Evolutionary conservation across 2,329 filamentous ascomycete genomes (phyloP), one percentile per base, ranked within the genome.

Genomic region (Apiospora malaysiana): DNA sequence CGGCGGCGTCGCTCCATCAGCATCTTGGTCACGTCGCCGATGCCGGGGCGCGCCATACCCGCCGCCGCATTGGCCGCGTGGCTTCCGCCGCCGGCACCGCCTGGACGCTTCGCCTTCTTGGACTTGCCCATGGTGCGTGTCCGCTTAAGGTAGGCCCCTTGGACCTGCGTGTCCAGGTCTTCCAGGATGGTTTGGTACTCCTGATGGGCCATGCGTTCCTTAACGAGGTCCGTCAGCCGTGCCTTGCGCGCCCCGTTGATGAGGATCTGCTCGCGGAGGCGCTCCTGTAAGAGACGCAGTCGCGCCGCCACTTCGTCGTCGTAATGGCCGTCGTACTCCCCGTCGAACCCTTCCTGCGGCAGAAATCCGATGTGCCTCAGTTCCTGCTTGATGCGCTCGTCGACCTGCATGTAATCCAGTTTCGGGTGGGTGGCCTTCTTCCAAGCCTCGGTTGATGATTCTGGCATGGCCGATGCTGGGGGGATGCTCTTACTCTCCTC

Each of bases 141-240:
- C 32, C 96, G 93, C 84, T 99, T 99, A 63, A 97, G 90, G 79
- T 98, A 99, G 4, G 96, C 95, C 68, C 94, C 92, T 79, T 98
- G 95, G 56, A 98, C 94, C 80, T 98, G 96, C 56, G 91, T 91
- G 84, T 99, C 96, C 27, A 99, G 90, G 80, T 99, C 96, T 79
- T 99, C 96, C 68, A 97, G 92, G 76, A 99, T 99, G 70, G 94
- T 98, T 80, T 92, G 93, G 84, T 97, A 99, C 80, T 99, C 96
- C 79, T 99, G 96, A 83, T 96, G 92, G 0, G 96, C 96, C 90
- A 99, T 95, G 74, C 94, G 91, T 80, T 97, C 95, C 76, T 94
- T 93, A 9, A 96, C 94, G 40, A 98, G 87, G 47, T 98, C 95
- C 1, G 94, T 90, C 14, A 99, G 86, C 2, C 95, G 90, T 8